A percentile compares a stretch with the other conserved stretches of the same genome.
Conservation (phyloP, 2,329 filamentous ascomycete species). For the Phyllosticta citrichinensis region DNA sequence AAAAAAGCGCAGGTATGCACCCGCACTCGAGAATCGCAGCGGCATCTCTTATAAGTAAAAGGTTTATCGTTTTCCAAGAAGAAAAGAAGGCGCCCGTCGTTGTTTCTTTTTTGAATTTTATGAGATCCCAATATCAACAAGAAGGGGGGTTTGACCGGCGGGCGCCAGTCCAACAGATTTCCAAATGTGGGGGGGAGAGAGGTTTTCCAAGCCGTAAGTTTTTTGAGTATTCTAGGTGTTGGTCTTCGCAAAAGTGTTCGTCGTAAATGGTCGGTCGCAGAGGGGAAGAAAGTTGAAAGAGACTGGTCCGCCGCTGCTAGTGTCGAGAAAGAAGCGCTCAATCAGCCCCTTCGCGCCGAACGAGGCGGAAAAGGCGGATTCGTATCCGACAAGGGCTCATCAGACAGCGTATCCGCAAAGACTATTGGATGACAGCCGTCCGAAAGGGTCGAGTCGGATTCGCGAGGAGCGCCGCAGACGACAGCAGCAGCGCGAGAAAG, state of each 20-base stretch:
- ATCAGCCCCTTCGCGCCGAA: not conserved
- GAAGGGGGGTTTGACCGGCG: not conserved
- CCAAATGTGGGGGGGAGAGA: not conserved
- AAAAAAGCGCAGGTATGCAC: not conserved
- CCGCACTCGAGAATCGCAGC: slow-evolving; percentile 1
- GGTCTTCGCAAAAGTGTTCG: not conserved
- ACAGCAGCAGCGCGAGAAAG: not conserved
- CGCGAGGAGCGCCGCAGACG: not conserved
- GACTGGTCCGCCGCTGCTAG: not conserved
- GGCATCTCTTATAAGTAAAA: not conserved
- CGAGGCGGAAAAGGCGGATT: not conserved
- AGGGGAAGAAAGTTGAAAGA: not conserved
- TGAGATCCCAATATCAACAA: not conserved
- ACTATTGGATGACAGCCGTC: not conserved
- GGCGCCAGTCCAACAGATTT: not conserved
- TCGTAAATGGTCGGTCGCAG: too few species aligned
- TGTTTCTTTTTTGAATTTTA: not conserved
- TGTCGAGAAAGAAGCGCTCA: not conserved
- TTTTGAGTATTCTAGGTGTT: not conserved
- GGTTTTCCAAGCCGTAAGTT: not conserved
- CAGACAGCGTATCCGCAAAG: not conserved
- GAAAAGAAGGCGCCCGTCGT: not conserved
- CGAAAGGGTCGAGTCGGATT: not conserved
- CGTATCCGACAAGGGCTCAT: not conserved
- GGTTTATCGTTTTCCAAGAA: not conserved